phyloP scores from a whole-genome alignment of 148 eudicot genomes.

The Arbutus unedo region DNA sequence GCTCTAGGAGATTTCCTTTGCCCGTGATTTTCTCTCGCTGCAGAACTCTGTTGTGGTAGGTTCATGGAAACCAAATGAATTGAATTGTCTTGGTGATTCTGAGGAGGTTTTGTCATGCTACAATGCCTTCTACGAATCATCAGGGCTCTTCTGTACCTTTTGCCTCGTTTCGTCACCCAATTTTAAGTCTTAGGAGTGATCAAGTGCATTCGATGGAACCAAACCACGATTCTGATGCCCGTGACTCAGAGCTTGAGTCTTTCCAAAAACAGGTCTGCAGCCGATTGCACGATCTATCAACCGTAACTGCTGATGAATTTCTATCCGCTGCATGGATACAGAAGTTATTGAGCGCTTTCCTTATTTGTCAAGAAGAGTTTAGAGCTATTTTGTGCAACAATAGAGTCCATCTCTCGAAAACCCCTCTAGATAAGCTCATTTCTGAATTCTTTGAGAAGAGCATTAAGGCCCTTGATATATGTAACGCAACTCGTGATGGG shows the following conservation, averaged over 20 bases:
- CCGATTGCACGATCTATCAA: constrained; percentile 42
- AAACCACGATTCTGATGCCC: constrained; percentile 27
- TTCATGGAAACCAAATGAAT: constrained; percentile 15
- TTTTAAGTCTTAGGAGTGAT: constrained; percentile 32
- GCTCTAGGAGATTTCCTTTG: not conserved
- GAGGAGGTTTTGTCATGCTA: constrained; percentile 20
- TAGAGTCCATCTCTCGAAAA: constrained; percentile 31
- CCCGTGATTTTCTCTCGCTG: not conserved
- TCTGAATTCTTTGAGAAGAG: constrained; percentile 49
- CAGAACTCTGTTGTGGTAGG: not conserved
- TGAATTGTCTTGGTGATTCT: constrained; percentile 26
- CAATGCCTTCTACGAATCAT: constrained; percentile 46
- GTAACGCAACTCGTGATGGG: constrained; percentile 68
- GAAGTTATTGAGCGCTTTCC: constrained; percentile 43
- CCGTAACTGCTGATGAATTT: constrained; percentile 42
- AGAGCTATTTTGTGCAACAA: constrained; percentile 37
- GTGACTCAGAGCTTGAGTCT: constrained; percentile 26
- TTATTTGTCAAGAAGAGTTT: constrained; percentile 54
- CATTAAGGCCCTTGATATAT: constrained; percentile 63
- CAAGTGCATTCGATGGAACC: constrained; percentile 47
- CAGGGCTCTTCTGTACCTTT: constrained; percentile 40
- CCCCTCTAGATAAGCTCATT: constrained; percentile 45
- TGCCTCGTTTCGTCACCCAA: constrained; percentile 47
- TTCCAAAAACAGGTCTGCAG: constrained; percentile 38
- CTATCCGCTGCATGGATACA: constrained; percentile 55